A percentile compares a stretch with the other conserved stretches of the same genome.
phyloP scores from a whole-genome alignment of 2,329 filamentous ascomycete genomes.

The Aspergillaceae sp. region DNA sequence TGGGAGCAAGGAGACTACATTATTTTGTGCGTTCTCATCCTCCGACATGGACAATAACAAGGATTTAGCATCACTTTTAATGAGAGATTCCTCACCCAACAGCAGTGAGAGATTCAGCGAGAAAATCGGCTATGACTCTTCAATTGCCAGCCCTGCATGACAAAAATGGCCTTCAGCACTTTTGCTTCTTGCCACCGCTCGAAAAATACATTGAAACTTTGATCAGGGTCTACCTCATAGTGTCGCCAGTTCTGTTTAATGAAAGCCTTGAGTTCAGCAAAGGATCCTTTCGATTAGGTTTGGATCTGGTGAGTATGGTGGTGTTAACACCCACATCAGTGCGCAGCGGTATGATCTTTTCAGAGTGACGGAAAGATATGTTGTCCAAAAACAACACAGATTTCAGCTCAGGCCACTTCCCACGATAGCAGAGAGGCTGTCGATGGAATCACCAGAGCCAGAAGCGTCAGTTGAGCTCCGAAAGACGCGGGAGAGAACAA shows the following conservation, averaged over 20 bases:
- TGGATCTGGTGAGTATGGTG: constrained; percentile 28
- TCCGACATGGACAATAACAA: background rate
- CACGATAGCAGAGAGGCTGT: too few relatives aligned
- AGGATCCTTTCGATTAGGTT: constrained; percentile 30
- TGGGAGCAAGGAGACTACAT: background rate
- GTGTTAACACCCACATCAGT: too few relatives aligned
- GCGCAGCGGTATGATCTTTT: too few relatives aligned
- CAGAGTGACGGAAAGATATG: too few relatives aligned
- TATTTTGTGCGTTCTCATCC: background rate
- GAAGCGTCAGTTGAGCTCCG: too few relatives aligned
- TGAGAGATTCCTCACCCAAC: background rate
- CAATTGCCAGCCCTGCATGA: constrained; percentile 10
- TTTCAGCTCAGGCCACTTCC: too few relatives aligned
- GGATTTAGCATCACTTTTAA: background rate
- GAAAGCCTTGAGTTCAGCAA: constrained; percentile 27
- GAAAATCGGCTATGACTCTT: background rate
- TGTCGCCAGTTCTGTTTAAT: constrained; percentile 21
- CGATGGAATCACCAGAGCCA: too few relatives aligned
- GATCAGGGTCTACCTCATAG: constrained; percentile 10
- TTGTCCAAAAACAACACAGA: too few relatives aligned
- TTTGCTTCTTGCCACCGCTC: constrained; percentile 18
- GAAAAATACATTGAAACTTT: constrained; percentile 16
- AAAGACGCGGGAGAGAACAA: too few relatives aligned
- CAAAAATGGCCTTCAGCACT: constrained; percentile 18
- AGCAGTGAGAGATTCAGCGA: background rate